Evolutionary conservation across 2,329 filamentous ascomycete genomes (phyloP).

Genomic region (Microsporum audouinii): DNA sequence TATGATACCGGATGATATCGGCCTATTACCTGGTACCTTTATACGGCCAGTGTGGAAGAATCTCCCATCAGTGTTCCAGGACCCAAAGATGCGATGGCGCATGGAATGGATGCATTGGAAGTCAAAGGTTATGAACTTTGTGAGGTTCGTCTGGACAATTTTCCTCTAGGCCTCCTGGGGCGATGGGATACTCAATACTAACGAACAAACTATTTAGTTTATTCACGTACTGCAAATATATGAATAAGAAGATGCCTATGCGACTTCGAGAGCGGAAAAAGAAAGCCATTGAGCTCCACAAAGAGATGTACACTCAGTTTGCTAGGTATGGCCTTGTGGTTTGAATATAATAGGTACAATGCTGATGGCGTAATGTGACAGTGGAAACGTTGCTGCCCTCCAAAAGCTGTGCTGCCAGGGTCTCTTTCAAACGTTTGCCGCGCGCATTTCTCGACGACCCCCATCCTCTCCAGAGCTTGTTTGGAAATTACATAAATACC

Average conservation of each 20-base stretch:
- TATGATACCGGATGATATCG: constrained; percentile 35
- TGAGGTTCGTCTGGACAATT: constrained; percentile 21
- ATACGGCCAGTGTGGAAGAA: constrained; percentile 30
- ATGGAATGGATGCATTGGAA: constrained; percentile 34
- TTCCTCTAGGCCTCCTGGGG: background rate
- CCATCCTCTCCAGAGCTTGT: constrained; percentile 20
- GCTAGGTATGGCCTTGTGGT: constrained; percentile 27
- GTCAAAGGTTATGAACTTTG: constrained; percentile 23
- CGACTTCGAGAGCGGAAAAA: constrained; percentile 25
- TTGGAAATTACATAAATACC: constrained; percentile 31
- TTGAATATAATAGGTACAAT: background rate
- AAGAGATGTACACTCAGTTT: constrained; percentile 38
- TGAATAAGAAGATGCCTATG: constrained; percentile 25
- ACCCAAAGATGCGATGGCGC: constrained; percentile 25
- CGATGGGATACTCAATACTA: background rate
- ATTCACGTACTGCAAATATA: constrained; percentile 24
- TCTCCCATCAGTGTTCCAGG: constrained; percentile 31
- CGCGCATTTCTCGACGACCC: constrained; percentile 27
- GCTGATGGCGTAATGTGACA: constrained; percentile 15
- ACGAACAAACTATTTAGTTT: constrained; percentile 16
- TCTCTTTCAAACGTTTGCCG: constrained; percentile 25
- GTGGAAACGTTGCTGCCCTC: constrained; percentile 27
- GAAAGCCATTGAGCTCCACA: constrained; percentile 33
- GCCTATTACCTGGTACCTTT: constrained; percentile 36
- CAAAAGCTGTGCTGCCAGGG: constrained; percentile 30